phyloP scores from a whole-genome alignment of 805 yeast species.

The Candida mattraensis region DNA sequence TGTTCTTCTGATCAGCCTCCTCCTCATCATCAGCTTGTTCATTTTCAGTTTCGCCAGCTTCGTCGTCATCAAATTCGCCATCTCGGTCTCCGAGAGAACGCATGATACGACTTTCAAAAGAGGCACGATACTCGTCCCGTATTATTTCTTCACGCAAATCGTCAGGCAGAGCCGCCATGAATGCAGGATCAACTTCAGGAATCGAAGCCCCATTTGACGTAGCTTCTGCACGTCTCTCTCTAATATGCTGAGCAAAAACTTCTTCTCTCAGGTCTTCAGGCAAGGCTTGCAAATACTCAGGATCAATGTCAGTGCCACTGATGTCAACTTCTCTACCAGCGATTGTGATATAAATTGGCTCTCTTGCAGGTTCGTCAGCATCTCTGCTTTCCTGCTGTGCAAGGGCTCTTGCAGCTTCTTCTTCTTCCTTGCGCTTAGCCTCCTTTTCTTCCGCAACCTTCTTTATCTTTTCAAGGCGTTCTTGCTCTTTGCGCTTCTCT shows the following conservation, averaged over 20 bases:
- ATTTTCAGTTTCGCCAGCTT: slow-evolving; percentile 21
- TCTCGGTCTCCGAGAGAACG: slow-evolving; percentile 14
- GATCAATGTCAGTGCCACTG: slow-evolving; percentile 88
- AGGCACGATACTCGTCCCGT: slow-evolving; percentile 30
- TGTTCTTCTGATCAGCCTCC: slow-evolving; percentile 22
- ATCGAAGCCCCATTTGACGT: slow-evolving; percentile 42
- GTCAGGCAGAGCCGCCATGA: slow-evolving; percentile 77
- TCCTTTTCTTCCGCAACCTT: slow-evolving; percentile 32
- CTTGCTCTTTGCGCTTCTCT: slow-evolving; percentile 29
- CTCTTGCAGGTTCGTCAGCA: slow-evolving; percentile 20
- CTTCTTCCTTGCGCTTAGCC: slow-evolving; percentile 28
- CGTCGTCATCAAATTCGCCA: slow-evolving; percentile 17
- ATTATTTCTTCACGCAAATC: slow-evolving; percentile 23
- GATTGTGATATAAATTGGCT: slow-evolving; percentile 68
- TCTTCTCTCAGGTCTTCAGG: slow-evolving; percentile 94
- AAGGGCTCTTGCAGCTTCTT: slow-evolving; percentile 35
- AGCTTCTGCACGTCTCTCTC: slow-evolving; percentile 67
- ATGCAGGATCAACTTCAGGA: slow-evolving; percentile 76
- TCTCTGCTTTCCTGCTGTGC: slow-evolving; percentile 4
- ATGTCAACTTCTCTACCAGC: slow-evolving; percentile 82
- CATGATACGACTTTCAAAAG: slow-evolving; percentile 20
- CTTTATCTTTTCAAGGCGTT: slow-evolving; percentile 29
- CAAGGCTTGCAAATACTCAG: slow-evolving; percentile 82
- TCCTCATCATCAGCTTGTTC: slow-evolving; percentile 20
- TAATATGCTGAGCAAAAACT: slow-evolving; percentile 79